Evolutionary conservation across 768 basidiomycete genomes (phyloP).

Genomic region (Cystofilobasidium macerans): DNA sequence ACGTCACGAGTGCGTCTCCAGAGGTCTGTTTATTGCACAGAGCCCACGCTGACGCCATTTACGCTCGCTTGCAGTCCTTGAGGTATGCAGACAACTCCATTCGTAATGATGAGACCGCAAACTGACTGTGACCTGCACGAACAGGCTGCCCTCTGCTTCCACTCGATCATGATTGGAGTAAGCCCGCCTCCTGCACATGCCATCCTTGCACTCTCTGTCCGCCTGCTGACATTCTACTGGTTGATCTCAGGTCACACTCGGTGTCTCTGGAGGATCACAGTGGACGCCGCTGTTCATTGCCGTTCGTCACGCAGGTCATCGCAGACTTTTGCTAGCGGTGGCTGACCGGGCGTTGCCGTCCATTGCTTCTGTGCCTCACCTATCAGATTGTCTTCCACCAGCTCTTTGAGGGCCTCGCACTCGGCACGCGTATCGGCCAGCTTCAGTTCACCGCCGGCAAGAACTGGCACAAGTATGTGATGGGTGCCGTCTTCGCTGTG

Average conservation of each 20-base stretch:
- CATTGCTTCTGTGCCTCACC: no score
- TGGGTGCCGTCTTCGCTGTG: conserved; percentile 26
- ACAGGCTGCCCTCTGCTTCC: conserved; percentile 38
- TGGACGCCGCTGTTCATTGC: conserved; percentile 61
- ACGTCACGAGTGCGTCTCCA: conserved; percentile 27
- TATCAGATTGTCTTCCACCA: conserved; percentile 37
- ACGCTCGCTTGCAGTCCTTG: conserved; percentile 53
- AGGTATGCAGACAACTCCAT: no score
- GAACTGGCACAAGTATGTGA: conserved; percentile 27
- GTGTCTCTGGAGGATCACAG: conserved; percentile 31
- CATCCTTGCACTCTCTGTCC: conserved; percentile 48
- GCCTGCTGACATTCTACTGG: conserved; percentile 40
- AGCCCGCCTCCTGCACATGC: no score
- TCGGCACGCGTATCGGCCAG: conserved; percentile 33
- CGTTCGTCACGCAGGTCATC: no score
- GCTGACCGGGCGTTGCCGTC: no score
- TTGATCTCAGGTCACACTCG: conserved; percentile 30
- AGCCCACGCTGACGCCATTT: neutral
- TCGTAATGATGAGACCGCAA: no score
- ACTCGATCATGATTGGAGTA: conserved; percentile 55
- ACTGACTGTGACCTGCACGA: no score
- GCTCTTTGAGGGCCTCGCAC: conserved; percentile 34
- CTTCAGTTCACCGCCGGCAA: conserved; percentile 23
- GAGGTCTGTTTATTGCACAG: neutral
- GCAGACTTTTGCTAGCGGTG: no score